Conservation (phyloP, 352 stramenopile genomes). For the Globisporangium solare region DNA sequence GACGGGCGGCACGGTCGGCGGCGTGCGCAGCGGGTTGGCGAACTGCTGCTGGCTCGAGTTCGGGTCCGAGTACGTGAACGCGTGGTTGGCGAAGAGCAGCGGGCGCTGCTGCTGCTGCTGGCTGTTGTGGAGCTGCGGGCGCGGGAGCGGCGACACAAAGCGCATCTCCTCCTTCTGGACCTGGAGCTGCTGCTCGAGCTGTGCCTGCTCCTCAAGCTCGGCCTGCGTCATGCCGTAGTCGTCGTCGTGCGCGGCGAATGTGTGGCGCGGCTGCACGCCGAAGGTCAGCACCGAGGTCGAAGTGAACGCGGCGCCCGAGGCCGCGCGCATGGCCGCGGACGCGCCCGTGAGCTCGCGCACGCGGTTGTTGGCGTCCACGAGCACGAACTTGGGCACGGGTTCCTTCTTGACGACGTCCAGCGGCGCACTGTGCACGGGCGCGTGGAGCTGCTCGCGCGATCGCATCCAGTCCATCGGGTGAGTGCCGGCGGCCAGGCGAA, state of each 20-base stretch:
- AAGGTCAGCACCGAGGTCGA: constrained; percentile 7
- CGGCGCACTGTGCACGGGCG: background rate
- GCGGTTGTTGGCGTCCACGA: constrained; percentile 70
- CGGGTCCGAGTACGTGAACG: constrained; percentile 60
- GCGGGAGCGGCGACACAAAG: constrained; percentile 50
- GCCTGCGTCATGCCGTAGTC: constrained; percentile 40
- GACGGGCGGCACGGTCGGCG: constrained; percentile 49
- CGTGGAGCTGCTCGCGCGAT: constrained; percentile 34
- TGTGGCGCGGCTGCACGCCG: constrained; percentile 13
- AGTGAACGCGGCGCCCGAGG: background rate
- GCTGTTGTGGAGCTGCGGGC: constrained; percentile 28
- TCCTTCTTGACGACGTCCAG: constrained; percentile 20
- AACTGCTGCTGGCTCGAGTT: constrained; percentile 30
- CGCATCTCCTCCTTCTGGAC: constrained; percentile 79
- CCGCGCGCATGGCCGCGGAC: constrained; percentile 7
- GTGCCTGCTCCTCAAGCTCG: constrained; percentile 55
- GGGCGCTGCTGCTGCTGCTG: constrained; percentile 20
- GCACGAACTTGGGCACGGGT: constrained; percentile 49
- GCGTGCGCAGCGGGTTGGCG: constrained; percentile 33
- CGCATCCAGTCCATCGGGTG: constrained; percentile 52
- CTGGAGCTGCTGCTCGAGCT: constrained; percentile 69
- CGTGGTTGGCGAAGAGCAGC: constrained; percentile 28
- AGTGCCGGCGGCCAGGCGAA: constrained; percentile 10
- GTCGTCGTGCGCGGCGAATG: constrained; percentile 11
- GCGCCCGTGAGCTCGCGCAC: constrained; percentile 61